Conservation (phyloP, 306 rosid genomes). For the Arachis stenosperma region DNA sequence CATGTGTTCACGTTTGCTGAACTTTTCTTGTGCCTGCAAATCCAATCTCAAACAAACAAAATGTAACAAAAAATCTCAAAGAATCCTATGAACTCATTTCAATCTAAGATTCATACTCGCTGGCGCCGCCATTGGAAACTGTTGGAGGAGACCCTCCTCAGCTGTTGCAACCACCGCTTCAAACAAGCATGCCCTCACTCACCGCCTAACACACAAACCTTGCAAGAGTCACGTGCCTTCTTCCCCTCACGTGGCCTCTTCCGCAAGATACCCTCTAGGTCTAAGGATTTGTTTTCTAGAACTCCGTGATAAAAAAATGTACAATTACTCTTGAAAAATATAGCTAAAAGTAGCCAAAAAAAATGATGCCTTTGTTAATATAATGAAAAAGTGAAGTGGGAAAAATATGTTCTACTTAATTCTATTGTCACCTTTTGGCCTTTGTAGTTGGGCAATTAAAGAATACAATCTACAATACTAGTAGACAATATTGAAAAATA, state of each 20-base stretch:
- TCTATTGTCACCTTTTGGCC: no score
- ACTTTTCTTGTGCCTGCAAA: background rate
- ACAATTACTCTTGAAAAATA: no score
- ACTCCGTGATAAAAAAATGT: slow-evolving; percentile 41
- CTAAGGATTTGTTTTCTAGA: slow-evolving; percentile 44
- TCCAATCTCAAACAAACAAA: background rate
- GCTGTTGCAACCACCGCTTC: background rate
- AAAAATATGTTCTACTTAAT: no score
- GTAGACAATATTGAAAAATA: no score
- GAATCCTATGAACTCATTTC: background rate
- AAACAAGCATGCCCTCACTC: slow-evolving; percentile 40
- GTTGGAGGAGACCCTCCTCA: background rate
- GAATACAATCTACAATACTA: no score
- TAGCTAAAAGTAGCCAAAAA: no score
- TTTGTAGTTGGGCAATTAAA: no score
- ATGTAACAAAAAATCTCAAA: background rate
- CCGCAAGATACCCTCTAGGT: slow-evolving; percentile 57
- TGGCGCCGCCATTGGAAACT: background rate
- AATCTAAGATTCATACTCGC: background rate
- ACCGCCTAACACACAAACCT: slow-evolving; percentile 49
- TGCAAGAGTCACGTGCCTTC: slow-evolving; percentile 58
- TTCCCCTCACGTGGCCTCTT: slow-evolving; percentile 60
- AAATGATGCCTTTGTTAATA: no score
- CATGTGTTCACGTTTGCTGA: no score
- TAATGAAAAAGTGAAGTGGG: slow-evolving; percentile 1